These are phyloP conservation scores for Lophiostoma macrostomum DNA, from an alignment of 495 filamentous ascomycete species.

Conservation along the genomic window DNA sequence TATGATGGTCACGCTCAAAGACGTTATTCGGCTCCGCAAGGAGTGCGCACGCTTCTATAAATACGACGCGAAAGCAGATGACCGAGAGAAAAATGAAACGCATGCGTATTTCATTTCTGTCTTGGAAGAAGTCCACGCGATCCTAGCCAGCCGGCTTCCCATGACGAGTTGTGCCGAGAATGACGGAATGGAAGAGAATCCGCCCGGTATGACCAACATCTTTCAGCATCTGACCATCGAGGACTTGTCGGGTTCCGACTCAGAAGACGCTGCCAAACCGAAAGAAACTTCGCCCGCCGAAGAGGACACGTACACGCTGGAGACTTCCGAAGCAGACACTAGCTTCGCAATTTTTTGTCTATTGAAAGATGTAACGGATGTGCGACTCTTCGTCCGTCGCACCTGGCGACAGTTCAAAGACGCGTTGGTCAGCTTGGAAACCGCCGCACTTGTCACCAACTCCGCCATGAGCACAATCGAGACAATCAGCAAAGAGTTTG, in stretches of 20 bases:
- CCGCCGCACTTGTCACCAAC: neutral
- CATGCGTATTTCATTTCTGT: constrained; percentile 5
- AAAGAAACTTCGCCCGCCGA: neutral
- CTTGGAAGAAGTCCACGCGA: neutral
- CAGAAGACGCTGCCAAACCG: neutral
- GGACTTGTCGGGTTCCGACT: neutral
- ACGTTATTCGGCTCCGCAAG: constrained; percentile 3
- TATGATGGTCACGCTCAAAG: neutral
- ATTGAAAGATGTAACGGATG: constrained; percentile 3
- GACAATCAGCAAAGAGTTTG: neutral
- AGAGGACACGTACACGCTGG: neutral
- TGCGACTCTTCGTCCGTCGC: constrained; percentile 1
- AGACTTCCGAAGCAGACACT: neutral
- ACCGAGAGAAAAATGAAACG: neutral
- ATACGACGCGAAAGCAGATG: neutral
- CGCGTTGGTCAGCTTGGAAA: neutral
- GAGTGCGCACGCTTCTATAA: neutral
- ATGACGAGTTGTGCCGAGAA: neutral
- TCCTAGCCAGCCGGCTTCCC: neutral
- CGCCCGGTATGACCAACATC: neutral
- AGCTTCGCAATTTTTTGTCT: constrained; percentile 9
- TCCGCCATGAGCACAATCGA: neutral
- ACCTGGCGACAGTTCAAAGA: constrained; percentile 6
- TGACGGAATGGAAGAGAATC: neutral
- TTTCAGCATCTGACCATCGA: neutral